Conservation (phyloP, 176 grass and related monocot species). For the Puya raimondii region DNA sequence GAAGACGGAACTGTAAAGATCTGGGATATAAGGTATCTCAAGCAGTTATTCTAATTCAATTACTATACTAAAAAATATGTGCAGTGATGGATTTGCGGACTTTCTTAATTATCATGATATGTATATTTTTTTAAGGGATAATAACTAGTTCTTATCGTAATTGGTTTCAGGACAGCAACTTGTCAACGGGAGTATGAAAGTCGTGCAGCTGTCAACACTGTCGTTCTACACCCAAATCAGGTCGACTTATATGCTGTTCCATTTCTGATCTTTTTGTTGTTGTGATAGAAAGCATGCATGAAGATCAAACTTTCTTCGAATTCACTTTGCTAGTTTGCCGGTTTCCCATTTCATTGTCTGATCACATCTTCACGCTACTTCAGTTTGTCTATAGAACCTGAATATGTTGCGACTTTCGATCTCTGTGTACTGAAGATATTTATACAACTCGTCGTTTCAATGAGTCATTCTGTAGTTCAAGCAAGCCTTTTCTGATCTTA, state of each 20-base stretch:
- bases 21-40: conserved; percentile 74
- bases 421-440: too few species aligned
- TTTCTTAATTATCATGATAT: background rate
- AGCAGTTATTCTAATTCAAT: background rate
- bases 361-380: too few species aligned
- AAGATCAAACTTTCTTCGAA: too few species aligned
- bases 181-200: conserved; percentile 98
- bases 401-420: too few species aligned
- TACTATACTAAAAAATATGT: background rate
- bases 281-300: background rate
- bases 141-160: conserved; percentile 9
- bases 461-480: background rate
- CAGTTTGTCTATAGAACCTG: too few species aligned
- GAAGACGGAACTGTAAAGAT: conserved; percentile 98
- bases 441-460: background rate
- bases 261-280: background rate
- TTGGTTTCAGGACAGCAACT: conserved; percentile 57
- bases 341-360: too few species aligned
- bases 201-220: conserved; percentile 85
- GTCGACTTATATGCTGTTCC: conserved; percentile 21
- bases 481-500: background rate
- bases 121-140: conserved; percentile 2
- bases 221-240: conserved; percentile 97
- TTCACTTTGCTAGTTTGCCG: too few species aligned
- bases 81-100: background rate